Evolutionary conservation across 2,329 filamentous ascomycete genomes (phyloP), one percentile per base, ranked within the genome.

Genomic region (Chrysoporthe deuterocubensis): DNA sequence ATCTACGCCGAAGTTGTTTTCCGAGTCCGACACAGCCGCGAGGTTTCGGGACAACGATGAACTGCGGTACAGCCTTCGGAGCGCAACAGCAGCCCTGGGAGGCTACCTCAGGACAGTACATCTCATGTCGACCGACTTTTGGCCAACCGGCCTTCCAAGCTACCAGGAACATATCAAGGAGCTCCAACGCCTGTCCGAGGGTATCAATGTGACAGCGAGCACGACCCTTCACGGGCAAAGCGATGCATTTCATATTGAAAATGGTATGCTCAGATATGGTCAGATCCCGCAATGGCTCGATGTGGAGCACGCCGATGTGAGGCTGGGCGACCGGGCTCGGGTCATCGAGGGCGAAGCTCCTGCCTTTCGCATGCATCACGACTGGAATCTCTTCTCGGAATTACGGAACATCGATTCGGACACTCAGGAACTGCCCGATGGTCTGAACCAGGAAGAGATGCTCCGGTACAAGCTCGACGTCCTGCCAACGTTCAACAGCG

Each of bases 101-200:
- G n/a, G 40, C 37, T 61, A 61, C 21, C 58, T 61, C 21, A 44
- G 58, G 42, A 61, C 58, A 44, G 13, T 61, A 26, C 58, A 61
- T 44, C 21, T 61, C 40, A 61, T 61, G 58, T 61, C 58, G 21
- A 61, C 58, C 40, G 58, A 61, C 58, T 61, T 61, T 61, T 61
- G 58, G 58, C 58, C 58, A 6, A 61, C 8, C 6, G 58, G 58
- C 3, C 58, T 61, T 48, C 58, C 58, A 16, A 61, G 42, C 42
- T 32, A 32, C 58, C n/a, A 34, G 7, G 58, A 61, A 26, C 58
- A 61, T 18, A 21, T 21, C 40, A 13, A 46, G 40, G n/a, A 46
- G 40, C 58, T 61, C 14, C 58, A 44, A 34, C 42, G 21, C n/a
- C 4, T 61, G 40, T 61, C 58, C 8, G 58, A 61, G 21, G 58